A percentile compares a stretch with the other conserved stretches of the same genome.
Evolutionary conservation across 1,139 yeast species (phyloP).

Genomic region (Blastobotrys proliferans): DNA sequence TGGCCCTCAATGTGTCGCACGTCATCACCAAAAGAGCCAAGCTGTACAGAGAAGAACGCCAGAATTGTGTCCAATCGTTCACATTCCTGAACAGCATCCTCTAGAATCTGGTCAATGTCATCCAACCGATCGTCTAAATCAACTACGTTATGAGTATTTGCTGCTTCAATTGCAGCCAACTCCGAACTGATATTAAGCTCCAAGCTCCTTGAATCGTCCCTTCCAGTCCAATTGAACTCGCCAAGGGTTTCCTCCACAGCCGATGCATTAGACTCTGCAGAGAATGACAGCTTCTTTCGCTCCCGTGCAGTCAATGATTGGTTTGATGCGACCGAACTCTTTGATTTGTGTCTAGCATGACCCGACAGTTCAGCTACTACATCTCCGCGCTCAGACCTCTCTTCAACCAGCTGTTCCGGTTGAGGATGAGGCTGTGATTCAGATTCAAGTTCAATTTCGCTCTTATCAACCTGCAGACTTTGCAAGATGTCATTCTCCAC

Average conservation of each 20-base stretch:
- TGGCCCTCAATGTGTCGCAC: conserved; percentile 69
- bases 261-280: conserved; percentile 23
- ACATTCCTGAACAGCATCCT: conserved; percentile 55
- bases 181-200: conserved; percentile 55
- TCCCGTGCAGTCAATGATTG: not conserved
- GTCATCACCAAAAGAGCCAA: conserved; percentile 60
- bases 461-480: conserved; percentile 1
- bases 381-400: not conserved
- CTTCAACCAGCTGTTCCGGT: not conserved
- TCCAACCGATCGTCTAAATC: conserved; percentile 43
- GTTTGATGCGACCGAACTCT: conserved; percentile 1
- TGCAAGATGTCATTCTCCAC: conserved; percentile 8
- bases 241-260: conserved; percentile 63
- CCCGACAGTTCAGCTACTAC: not conserved
- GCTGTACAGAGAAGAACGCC: conserved; percentile 54
- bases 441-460: conserved; percentile 2
- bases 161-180: conserved; percentile 46
- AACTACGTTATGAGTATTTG: conserved; percentile 47
- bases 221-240: conserved; percentile 68
- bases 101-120: conserved; percentile 43
- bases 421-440: not conserved
- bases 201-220: conserved; percentile 57
- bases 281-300: conserved; percentile 14
- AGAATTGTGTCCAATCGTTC: conserved; percentile 56
- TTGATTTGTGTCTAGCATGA: not conserved